A percentile compares a stretch with the other conserved stretches of the same genome.
phyloP scores from a whole-genome alignment of 768 basidiomycete genomes.

The Nevesoporus exiguus region DNA sequence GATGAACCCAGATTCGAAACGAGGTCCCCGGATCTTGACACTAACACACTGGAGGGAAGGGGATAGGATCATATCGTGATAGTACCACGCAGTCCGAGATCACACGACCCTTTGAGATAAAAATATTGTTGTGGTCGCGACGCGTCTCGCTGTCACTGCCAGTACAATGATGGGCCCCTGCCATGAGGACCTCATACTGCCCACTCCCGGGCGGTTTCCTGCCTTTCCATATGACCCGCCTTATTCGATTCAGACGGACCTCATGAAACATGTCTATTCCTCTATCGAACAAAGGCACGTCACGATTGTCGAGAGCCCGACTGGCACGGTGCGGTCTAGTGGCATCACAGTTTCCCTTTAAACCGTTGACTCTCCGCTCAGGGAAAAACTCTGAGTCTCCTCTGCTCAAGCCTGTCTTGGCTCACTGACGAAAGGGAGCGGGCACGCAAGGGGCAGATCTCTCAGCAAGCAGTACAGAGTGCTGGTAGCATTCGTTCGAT shows the following conservation, averaged over 20 bases:
- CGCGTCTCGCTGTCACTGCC: slow-evolving; percentile 4
- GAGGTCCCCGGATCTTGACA: slow-evolving; percentile 12
- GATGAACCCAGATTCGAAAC: neutral
- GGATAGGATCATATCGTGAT: neutral
- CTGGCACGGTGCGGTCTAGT: slow-evolving; percentile 65
- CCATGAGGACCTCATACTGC: slow-evolving; percentile 35
- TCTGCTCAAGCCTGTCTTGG: slow-evolving; percentile 77
- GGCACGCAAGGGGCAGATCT: slow-evolving; percentile 62
- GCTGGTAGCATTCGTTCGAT: slow-evolving; percentile 17
- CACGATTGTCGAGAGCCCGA: slow-evolving; percentile 85
- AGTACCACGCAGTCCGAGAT: neutral
- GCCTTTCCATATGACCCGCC: slow-evolving; percentile 83
- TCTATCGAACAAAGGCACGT: slow-evolving; percentile 74
- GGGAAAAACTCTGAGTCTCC: slow-evolving; percentile 85
- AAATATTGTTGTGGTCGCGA: neutral
- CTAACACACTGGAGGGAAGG: neutral
- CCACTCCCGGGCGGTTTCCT: slow-evolving; percentile 65
- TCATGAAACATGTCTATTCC: slow-evolving; percentile 85
- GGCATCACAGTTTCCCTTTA: neutral
- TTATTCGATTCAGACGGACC: slow-evolving; percentile 78
- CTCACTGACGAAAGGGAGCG: slow-evolving; percentile 66
- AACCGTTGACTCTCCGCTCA: slow-evolving; percentile 28
- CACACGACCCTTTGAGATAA: no score
- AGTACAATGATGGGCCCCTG: no score
- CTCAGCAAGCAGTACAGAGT: slow-evolving; percentile 26